Evolutionary conservation across 345 rosid genomes (phyloP).

Genomic region (Lenwebbia sp.): DNA sequence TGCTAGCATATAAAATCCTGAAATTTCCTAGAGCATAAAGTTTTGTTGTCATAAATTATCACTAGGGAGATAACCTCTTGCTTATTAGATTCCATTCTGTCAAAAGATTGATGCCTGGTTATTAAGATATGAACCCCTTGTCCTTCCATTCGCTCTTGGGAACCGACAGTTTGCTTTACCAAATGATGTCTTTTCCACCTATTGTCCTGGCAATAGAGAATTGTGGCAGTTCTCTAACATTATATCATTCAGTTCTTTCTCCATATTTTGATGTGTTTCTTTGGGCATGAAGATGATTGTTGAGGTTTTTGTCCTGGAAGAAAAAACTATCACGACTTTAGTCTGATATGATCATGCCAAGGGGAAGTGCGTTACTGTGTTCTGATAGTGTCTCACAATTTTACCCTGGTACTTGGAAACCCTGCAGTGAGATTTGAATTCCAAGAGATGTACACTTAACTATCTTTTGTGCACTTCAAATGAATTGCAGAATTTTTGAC

Average conservation of each 20-base stretch:
- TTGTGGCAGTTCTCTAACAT: background rate
- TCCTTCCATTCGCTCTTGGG: background rate
- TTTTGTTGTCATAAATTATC: background rate
- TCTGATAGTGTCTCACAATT: background rate
- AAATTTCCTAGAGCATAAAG: background rate
- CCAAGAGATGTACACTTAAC: background rate
- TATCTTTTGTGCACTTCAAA: background rate
- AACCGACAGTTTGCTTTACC: background rate
- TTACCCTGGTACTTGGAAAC: background rate
- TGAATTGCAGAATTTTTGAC: slow-evolving; percentile 62
- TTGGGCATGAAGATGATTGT: background rate
- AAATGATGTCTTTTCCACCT: background rate
- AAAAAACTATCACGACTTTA: background rate
- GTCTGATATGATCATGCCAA: background rate
- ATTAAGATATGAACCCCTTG: background rate
- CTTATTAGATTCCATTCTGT: background rate
- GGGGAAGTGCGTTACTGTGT: background rate
- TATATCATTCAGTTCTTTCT: background rate
- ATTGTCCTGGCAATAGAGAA: background rate
- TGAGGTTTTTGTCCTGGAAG: background rate
- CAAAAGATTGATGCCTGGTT: background rate
- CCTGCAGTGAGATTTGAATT: background rate
- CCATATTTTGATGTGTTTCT: background rate
- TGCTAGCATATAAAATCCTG: background rate
- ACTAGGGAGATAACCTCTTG: background rate